These are phyloP conservation scores for Medicago arabica DNA, from an alignment of 306 rosid genomes.

Conservation along the genomic window DNA sequence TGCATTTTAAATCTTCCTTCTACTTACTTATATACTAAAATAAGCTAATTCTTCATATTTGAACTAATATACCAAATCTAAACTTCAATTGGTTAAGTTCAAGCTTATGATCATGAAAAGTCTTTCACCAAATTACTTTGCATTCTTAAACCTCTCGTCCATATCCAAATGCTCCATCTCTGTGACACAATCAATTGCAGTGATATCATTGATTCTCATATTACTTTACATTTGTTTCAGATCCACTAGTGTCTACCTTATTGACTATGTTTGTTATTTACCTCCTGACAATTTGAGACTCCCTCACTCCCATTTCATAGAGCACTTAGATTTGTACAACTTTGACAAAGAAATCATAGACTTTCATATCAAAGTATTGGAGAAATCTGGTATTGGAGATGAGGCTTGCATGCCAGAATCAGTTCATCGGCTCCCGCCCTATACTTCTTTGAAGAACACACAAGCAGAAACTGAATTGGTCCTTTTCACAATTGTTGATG, in stretches of 20 bases:
- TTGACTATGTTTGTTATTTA: slow-evolving; percentile 63
- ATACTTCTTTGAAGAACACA: slow-evolving; percentile 29
- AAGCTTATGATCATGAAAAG: slow-evolving; percentile 47
- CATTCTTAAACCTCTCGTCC: slow-evolving; percentile 9
- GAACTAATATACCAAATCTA: slow-evolving; percentile 31
- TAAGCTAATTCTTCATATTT: slow-evolving; percentile 25
- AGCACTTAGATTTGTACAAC: slow-evolving; percentile 38
- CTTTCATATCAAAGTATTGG: slow-evolving; percentile 54
- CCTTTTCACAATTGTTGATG: slow-evolving; percentile 56
- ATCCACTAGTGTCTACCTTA: slow-evolving; percentile 55
- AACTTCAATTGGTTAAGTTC: slow-evolving; percentile 17
- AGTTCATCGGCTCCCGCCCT: slow-evolving; percentile 56
- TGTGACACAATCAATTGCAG: slow-evolving; percentile 41
- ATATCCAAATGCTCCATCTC: slow-evolving; percentile 39
- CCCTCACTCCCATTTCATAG: slow-evolving; percentile 50
- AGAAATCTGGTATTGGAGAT: slow-evolving; percentile 69
- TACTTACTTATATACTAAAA: slow-evolving; percentile 20
- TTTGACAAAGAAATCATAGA: slow-evolving; percentile 42
- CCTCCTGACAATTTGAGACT: slow-evolving; percentile 58
- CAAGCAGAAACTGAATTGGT: slow-evolving; percentile 57
- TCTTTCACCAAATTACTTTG: slow-evolving; percentile 17
- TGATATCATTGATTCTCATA: slow-evolving; percentile 44
- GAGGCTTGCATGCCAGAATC: slow-evolving; percentile 66
- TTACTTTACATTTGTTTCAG: slow-evolving; percentile 44
- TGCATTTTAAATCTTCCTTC: slow-evolving; percentile 39